These are phyloP conservation scores for Fusarium graminum DNA, from an alignment of 2,329 filamentous ascomycete genomes.

Conservation along the genomic window DNA sequence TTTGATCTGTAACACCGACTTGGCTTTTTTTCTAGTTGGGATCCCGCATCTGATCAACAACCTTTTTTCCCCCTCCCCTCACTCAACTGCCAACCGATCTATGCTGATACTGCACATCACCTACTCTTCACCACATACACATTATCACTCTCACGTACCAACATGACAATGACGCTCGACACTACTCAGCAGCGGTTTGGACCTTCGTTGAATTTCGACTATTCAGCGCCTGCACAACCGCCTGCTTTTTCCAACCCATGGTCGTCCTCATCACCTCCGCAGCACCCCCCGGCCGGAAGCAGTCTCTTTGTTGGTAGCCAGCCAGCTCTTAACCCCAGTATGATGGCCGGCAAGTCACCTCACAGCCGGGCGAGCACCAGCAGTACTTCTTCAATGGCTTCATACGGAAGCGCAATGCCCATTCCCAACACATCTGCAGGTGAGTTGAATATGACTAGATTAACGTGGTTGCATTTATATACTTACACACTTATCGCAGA, in stretches of 20 bases:
- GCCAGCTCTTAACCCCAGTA: slow-evolving; percentile 67
- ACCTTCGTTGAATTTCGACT: slow-evolving; percentile 82
- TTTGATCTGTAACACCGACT: slow-evolving; percentile 60
- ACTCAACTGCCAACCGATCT: slow-evolving; percentile 42
- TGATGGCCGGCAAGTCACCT: slow-evolving; percentile 62
- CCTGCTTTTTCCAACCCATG: slow-evolving; percentile 93
- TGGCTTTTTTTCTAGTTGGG: slow-evolving; percentile 60
- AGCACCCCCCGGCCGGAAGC: slow-evolving; percentile 65
- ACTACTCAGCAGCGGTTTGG: slow-evolving; percentile 85
- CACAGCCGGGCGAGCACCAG: slow-evolving; percentile 69
- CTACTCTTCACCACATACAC: slow-evolving; percentile 19
- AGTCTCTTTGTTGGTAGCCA: slow-evolving; percentile 74
- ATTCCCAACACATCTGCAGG: slow-evolving; percentile 81
- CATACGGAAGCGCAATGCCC: slow-evolving; percentile 77
- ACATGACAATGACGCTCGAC: slow-evolving; percentile 97
- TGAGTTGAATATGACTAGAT: slow-evolving; percentile 51
- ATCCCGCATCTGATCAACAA: slow-evolving; percentile 68
- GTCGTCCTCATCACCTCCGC: slow-evolving; percentile 67
- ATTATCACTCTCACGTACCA: slow-evolving; percentile 51
- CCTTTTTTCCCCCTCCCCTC: slow-evolving; percentile 45
- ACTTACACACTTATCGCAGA: slow-evolving; percentile 79
- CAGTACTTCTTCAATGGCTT: slow-evolving; percentile 72
- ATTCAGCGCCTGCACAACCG: slow-evolving; percentile 64
- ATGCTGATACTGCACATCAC: slow-evolving; percentile 45
- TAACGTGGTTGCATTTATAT: slow-evolving; percentile 45